Conservation (phyloP, 2,329 filamentous ascomycete species). For the Exophiala alcalophila region DNA sequence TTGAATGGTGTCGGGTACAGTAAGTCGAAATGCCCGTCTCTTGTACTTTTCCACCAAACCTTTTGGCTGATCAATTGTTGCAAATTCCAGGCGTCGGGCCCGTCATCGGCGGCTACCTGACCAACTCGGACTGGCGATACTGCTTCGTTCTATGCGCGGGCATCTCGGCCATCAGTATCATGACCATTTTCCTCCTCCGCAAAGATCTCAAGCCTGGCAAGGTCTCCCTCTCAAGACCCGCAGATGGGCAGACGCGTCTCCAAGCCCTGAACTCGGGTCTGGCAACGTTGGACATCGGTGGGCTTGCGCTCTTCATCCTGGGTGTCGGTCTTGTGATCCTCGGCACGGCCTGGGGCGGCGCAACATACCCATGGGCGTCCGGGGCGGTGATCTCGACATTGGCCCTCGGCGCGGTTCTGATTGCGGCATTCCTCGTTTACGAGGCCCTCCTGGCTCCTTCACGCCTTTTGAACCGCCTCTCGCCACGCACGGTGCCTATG, state of each 20-base stretch:
- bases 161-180: constrained; percentile 20
- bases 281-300: constrained; percentile 51
- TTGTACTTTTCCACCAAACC: not conserved
- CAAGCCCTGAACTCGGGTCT: constrained; percentile 48
- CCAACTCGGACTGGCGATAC: constrained; percentile 60
- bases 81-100: constrained; percentile 52
- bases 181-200: constrained; percentile 54
- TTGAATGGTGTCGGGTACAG: constrained; percentile 59
- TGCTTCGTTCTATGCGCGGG: constrained; percentile 48
- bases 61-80: constrained; percentile 5
- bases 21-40: not conserved
- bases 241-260: constrained; percentile 8
- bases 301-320: constrained; percentile 43
- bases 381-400: constrained; percentile 39
- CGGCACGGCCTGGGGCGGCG: constrained; percentile 46
- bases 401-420: constrained; percentile 39
- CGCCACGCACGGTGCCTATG: constrained; percentile 60
- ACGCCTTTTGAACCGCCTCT: constrained; percentile 45
- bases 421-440: constrained; percentile 41
- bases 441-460: constrained; percentile 52
- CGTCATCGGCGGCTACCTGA: constrained; percentile 57
- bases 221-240: constrained; percentile 26
- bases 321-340: constrained; percentile 46
- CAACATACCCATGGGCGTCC: constrained; percentile 44
- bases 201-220: constrained; percentile 55